These are phyloP conservation scores for Skeletonema menzelii DNA, from an alignment of 108 stramenopile genomes.

Conservation along the genomic window DNA sequence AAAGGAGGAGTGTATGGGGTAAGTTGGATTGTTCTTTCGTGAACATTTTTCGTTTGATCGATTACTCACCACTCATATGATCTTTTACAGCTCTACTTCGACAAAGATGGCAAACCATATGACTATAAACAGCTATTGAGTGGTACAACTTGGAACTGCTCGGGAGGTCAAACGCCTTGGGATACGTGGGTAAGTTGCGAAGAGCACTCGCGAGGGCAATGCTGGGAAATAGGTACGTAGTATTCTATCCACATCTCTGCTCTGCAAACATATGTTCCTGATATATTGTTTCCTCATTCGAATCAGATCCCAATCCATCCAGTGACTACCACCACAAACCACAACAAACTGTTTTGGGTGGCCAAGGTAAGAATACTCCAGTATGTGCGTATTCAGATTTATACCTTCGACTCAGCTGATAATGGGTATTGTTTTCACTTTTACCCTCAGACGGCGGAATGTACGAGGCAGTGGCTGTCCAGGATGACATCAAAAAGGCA, in stretches of 20 bases:
- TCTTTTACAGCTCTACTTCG: not conserved
- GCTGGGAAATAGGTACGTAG: not conserved
- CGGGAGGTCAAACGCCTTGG: constrained; percentile 30
- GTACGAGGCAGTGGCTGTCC: not conserved
- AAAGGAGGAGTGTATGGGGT: not conserved
- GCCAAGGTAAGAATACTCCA: not conserved
- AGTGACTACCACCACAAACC: constrained; percentile 10
- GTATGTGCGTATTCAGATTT: not conserved
- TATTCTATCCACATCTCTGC: not conserved
- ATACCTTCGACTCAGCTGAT: not conserved
- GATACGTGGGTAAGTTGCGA: not conserved
- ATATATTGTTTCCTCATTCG: not conserved
- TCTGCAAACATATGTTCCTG: not conserved
- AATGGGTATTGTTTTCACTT: not conserved
- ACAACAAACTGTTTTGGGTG: constrained; percentile 15
- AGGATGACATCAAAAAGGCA: not conserved
- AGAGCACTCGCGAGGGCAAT: not conserved
- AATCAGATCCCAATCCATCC: constrained; percentile 34
- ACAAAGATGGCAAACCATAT: not conserved
- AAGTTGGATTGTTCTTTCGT: not conserved
- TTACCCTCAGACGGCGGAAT: not conserved
- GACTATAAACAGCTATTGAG: constrained; percentile 41
- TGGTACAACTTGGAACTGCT: constrained; percentile 43
- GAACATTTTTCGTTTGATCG: not conserved
- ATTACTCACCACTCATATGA: not conserved